Evolutionary conservation across 768 basidiomycete species (phyloP).

Genomic region (Kwoniella mangroviensis): DNA sequence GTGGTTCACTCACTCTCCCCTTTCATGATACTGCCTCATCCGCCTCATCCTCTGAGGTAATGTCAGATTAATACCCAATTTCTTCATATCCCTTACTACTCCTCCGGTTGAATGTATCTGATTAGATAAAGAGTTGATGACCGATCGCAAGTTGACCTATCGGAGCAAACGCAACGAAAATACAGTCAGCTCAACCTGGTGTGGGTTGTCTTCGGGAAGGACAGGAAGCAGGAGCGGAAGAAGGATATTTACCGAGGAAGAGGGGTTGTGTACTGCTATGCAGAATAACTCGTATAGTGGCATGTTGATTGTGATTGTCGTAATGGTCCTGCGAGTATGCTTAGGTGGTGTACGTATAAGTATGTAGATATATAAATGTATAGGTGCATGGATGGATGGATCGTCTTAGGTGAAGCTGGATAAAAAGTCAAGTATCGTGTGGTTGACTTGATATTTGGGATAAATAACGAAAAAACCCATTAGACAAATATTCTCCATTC

Average conservation of each 20-base stretch:
- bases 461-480: slow-evolving; percentile 13
- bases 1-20: slow-evolving; percentile 53
- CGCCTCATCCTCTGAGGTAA: slow-evolving; percentile 52
- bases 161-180: too few species aligned
- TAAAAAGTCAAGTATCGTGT: too few species aligned
- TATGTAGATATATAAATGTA: too few species aligned
- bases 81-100: slow-evolving; percentile 52
- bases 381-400: too few species aligned
- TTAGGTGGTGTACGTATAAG: too few species aligned
- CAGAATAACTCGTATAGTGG: slow-evolving; percentile 57
- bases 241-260: slow-evolving; percentile 44
- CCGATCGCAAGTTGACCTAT: slow-evolving; percentile 52
- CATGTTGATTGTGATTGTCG: slow-evolving; percentile 27
- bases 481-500: slow-evolving; percentile 3
- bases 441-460: neutral
- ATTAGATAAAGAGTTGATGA: slow-evolving; percentile 46
- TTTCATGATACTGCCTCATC: slow-evolving; percentile 54
- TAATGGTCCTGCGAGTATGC: too few species aligned
- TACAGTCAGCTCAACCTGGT: too few species aligned
- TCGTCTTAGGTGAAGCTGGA: too few species aligned
- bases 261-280: slow-evolving; percentile 54
- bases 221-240: neutral
- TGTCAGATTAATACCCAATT: slow-evolving; percentile 47
- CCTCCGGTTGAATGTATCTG: slow-evolving; percentile 51
- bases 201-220: too few species aligned